phyloP scores from a whole-genome alignment of 2,329 filamentous ascomycete genomes.

The Verticillium nubilum region DNA sequence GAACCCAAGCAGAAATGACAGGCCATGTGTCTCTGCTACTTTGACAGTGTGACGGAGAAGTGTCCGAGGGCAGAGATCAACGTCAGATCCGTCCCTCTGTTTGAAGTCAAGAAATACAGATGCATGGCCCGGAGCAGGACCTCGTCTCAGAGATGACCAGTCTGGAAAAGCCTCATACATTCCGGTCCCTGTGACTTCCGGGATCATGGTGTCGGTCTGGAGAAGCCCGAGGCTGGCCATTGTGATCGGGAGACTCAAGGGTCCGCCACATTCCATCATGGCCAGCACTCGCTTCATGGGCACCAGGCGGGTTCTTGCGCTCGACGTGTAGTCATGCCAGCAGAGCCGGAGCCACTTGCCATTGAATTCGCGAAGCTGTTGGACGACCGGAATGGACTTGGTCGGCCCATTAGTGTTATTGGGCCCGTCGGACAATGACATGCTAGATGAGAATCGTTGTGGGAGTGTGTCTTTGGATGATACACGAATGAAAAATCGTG shows the following conservation, averaged over 20 bases:
- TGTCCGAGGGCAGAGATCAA: slow-evolving; percentile 59
- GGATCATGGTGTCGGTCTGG: slow-evolving; percentile 57
- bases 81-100: slow-evolving; percentile 44
- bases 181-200: slow-evolving; percentile 51
- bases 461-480: not conserved
- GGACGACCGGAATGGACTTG: not conserved
- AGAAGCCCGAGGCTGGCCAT: slow-evolving; percentile 60
- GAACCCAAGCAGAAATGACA: slow-evolving; percentile 68
- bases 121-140: slow-evolving; percentile 55
- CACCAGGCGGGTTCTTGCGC: slow-evolving; percentile 26
- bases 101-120: slow-evolving; percentile 64
- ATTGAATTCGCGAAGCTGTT: not conserved
- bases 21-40: slow-evolving; percentile 41
- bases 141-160: slow-evolving; percentile 52
- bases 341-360: not conserved
- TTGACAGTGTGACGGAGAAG: slow-evolving; percentile 51
- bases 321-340: not conserved
- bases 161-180: slow-evolving; percentile 65
- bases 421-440: not conserved
- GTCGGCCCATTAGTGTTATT: not conserved
- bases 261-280: slow-evolving; percentile 35
- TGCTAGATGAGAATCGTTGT: not conserved
- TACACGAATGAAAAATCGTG: not conserved
- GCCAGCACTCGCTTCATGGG: slow-evolving; percentile 52
- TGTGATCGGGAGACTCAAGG: slow-evolving; percentile 52